These are phyloP conservation scores for Hordeum vulgare DNA, from an alignment of 176 grass and related monocot species.

Conservation along the genomic window DNA sequence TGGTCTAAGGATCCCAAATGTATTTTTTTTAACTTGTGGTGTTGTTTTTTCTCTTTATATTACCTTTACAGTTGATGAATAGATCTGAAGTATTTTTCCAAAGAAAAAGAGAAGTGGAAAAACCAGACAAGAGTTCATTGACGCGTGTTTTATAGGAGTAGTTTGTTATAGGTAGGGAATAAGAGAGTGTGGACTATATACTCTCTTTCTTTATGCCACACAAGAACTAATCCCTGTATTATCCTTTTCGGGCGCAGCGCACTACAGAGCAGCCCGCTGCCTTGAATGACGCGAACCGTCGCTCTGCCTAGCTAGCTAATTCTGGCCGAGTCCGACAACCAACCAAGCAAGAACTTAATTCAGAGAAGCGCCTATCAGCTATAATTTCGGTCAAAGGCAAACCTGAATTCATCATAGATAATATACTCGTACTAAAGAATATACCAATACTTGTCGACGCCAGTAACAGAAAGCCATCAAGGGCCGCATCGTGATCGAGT, in stretches of 20 bases:
- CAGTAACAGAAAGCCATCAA: neutral
- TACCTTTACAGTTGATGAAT: too few species aligned
- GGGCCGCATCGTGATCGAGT: neutral
- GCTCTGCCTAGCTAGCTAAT: neutral
- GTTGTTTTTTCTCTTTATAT: too few species aligned
- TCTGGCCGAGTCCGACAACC: neutral
- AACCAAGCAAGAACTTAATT: neutral
- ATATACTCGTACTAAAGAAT: too few species aligned
- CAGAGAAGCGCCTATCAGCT: neutral
- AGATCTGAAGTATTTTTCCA: too few species aligned
- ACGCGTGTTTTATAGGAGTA: neutral
- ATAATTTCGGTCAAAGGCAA: neutral
- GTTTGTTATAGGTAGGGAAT: neutral
- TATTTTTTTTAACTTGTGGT: too few species aligned
- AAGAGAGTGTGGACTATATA: neutral
- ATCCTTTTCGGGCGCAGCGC: neutral
- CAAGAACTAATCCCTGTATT: neutral
- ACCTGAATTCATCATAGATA: neutral
- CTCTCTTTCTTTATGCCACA: neutral
- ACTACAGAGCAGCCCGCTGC: neutral
- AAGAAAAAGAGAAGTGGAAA: neutral
- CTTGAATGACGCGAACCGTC: neutral
- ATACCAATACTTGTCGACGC: neutral
- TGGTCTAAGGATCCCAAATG: too few species aligned
- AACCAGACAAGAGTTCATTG: neutral